Base-by-base conservation (phyloP, 495 filamentous ascomycete species). In the Aspergillus sclerotioniger region DNA sequence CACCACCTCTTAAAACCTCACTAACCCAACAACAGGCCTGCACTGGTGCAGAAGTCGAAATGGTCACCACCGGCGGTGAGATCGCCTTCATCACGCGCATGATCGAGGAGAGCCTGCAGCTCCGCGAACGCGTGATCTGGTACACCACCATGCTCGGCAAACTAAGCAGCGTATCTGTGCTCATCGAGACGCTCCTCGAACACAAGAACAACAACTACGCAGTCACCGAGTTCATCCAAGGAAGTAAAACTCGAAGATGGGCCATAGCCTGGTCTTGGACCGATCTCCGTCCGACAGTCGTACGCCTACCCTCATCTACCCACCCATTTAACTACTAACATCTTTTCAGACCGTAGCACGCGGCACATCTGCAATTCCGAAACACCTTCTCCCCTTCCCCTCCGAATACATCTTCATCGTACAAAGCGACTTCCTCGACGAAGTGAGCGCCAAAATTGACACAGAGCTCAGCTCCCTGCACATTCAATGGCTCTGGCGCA, bases 131-230 rank as follows among this genome's bases (percentile, higher is more conserved):
- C 17, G 82, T 93, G 8, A 84, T 83, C 50, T 98, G 94, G 94
- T 97, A 92, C 67, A 96, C 90, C 3, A 85, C 84, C 25, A 96
- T 98, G 90, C 76, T 97, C 0, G 94, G 94, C 0, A 95, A 94
- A 61, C 73, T 90, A 28, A 84, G 82, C 32, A 94, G 89, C 56
- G 74, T 96, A 5, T 77, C 84, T 3, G 56, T 71, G 0, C 68
- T 98, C 0, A 72, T 96, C 0, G 78, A 82, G 16, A 73, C 71
- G 29, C 73, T 98, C 0, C 81, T 78, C 32, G 74, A 74, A 9
- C 70, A 81, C 8, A 78, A 74, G 0, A 82, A 92, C 35, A 68
- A 78, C 12, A 98, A 98, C 71, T 97, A 85, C 57, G 93, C 91
- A 7, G 84, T 96, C 3, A 90, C 85, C 0, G 85, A 88, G 61